phyloP scores from a whole-genome alignment of 2,329 filamentous ascomycete species.

The Aspergillus ochraceus region DNA sequence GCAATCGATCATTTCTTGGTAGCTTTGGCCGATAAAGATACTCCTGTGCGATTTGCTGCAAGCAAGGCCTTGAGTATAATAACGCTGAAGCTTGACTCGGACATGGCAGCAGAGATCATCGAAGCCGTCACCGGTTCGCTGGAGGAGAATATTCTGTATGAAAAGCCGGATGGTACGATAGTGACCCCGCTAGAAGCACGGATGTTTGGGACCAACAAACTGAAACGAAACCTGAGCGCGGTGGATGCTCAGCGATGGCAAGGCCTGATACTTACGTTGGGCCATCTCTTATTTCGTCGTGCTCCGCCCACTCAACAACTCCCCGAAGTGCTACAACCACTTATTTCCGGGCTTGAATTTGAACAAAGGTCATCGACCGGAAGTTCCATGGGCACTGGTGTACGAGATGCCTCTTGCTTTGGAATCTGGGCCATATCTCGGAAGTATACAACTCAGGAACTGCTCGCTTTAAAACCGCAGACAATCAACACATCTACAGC shows the following conservation, averaged over 20 bases:
- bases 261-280: conserved; percentile 81
- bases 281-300: conserved; percentile 80
- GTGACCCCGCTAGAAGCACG: conserved; percentile 36
- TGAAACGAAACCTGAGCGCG: conserved; percentile 63
- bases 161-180: conserved; percentile 46
- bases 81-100: conserved; percentile 72
- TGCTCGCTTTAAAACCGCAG: conserved; percentile 59
- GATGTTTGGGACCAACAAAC: conserved; percentile 36
- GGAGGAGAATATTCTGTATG: conserved; percentile 61
- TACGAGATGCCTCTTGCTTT: conserved; percentile 93
- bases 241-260: conserved; percentile 89
- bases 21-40: conserved; percentile 80
- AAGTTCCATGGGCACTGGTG: conserved; percentile 81
- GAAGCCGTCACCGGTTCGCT: conserved; percentile 76
- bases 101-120: conserved; percentile 83
- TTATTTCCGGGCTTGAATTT: conserved; percentile 79
- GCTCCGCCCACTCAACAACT: conserved; percentile 73
- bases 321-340: conserved; percentile 70
- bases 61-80: conserved; percentile 91
- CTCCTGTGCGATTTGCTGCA: conserved; percentile 82
- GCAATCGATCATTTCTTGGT: conserved; percentile 80
- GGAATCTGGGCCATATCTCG: conserved; percentile 91
- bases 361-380: conserved; percentile 85
- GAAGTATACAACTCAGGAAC: conserved; percentile 78
- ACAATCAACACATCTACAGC: conserved; percentile 30